Base-by-base conservation (phyloP, 306 rosid species). In the Lotus japonicus region DNA sequence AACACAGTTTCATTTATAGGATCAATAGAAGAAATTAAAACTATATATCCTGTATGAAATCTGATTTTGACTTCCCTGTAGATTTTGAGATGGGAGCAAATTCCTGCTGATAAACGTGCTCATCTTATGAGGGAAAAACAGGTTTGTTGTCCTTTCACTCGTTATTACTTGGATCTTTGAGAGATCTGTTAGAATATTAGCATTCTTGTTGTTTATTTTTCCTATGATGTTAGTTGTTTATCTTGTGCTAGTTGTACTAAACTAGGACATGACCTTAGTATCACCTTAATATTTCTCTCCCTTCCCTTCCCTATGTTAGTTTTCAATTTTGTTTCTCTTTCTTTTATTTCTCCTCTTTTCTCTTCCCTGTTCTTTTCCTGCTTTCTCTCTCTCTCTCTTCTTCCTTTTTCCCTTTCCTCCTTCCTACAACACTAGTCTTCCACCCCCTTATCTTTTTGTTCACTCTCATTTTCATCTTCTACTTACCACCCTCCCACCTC, bases 41-140 rank as follows among this genome's bases (percentile, higher is more conserved):
- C 66, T 59, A 33, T 44, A 9, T 18, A 50, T 65, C 72, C 42
- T 68, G n/a, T 58, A 49, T 39, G 60, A 49, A 52, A 35, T 50
- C 59, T 60, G 59, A 65, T 36, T 38, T 52, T n/a, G 72, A 31
- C 74, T 74, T 70, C 17, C 14, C 38, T 53, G 66, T 48, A 92
- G 98, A 85, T 84, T 76, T 80, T 88, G 78, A 89, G 88, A 79
- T 92, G 98, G 98, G 94, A 89, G 79, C 89, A 86, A 65, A 89
- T 92, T 72, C 98, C 98, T 28, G 91, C 96, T 43, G 98, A 92
- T 77, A 80, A 64, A 54, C 97, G 98, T 60, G 98, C 97, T 72
- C 87, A 83, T 79, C 78, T 92, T 71, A 83, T 66, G 87, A 85
- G 86, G 80, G 98, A 92, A 86, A 92, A 92, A 55, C 97, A 92